Evolutionary conservation across 2,329 filamentous ascomycete genomes (phyloP).

Genomic region (Cordyceps pruinosa): DNA sequence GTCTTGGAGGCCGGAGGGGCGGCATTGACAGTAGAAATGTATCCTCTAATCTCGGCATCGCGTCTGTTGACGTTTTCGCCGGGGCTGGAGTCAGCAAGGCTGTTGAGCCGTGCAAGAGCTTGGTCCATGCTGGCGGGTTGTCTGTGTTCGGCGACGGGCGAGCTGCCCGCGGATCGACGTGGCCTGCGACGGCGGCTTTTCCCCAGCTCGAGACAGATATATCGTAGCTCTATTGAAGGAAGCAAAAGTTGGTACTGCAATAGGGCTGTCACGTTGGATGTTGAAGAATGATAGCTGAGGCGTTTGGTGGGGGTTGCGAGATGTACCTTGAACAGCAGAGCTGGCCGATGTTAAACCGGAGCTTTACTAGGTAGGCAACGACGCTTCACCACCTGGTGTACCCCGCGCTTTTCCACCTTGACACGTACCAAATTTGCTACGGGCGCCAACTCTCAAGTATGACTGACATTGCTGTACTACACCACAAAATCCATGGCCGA

Average conservation of each 20-base stretch:
- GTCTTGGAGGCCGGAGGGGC: constrained; percentile 28
- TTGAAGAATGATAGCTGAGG: not conserved
- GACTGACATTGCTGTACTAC: not conserved
- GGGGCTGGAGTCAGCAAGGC: constrained; percentile 32
- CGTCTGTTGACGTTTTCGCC: constrained; percentile 28
- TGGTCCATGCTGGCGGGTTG: constrained; percentile 24
- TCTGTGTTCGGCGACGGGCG: not conserved
- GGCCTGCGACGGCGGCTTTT: not conserved
- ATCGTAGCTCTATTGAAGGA: not conserved
- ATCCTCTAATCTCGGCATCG: constrained; percentile 32
- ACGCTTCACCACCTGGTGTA: too few relatives aligned
- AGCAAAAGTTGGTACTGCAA: not conserved
- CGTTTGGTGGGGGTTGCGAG: constrained; percentile 6
- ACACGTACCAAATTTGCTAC: too few relatives aligned
- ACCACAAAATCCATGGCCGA: not conserved
- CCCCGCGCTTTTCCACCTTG: too few relatives aligned
- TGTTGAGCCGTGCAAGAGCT: constrained; percentile 27
- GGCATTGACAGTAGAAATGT: constrained; percentile 32
- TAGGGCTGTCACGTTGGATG: not conserved
- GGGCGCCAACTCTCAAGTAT: too few relatives aligned
- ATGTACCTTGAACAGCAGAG: too few relatives aligned
- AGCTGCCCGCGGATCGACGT: not conserved
- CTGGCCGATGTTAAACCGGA: not conserved
- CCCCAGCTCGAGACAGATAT: not conserved
- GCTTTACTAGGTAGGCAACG: too few relatives aligned